phyloP scores from a whole-genome alignment of 495 filamentous ascomycete species.

The Aspergillus panamensis region DNA sequence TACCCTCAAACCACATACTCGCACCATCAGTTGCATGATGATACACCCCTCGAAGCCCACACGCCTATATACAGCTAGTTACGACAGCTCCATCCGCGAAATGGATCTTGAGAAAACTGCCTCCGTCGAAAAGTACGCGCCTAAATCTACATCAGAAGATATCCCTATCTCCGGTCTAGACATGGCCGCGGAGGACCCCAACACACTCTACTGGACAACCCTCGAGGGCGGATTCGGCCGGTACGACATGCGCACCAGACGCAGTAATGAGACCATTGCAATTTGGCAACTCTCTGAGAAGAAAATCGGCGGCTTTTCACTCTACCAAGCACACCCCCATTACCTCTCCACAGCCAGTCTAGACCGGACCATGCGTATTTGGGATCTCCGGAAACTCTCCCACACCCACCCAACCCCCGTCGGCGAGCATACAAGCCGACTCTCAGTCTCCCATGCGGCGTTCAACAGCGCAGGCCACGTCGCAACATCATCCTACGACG shows the following conservation, averaged over 20 bases:
- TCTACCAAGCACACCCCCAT: constrained; percentile 74
- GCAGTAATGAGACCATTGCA: constrained; percentile 44
- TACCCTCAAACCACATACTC: constrained; percentile 82
- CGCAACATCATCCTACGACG: constrained; percentile 90
- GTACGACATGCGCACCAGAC: constrained; percentile 67
- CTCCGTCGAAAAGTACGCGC: constrained; percentile 75
- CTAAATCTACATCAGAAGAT: constrained; percentile 62
- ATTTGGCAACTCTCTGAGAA: constrained; percentile 79
- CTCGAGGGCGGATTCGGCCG: constrained; percentile 75
- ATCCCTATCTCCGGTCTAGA: constrained; percentile 79
- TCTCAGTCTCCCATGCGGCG: constrained; percentile 87
- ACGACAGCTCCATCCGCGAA: constrained; percentile 88
- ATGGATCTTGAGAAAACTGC: constrained; percentile 77
- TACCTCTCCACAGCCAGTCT: constrained; percentile 87
- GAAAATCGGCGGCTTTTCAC: constrained; percentile 91
- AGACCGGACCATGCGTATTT: constrained; percentile 84
- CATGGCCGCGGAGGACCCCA: constrained; percentile 63
- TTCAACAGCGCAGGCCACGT: constrained; percentile 80
- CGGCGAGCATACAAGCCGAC: constrained; percentile 73
- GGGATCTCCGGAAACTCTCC: constrained; percentile 84
- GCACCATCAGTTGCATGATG: constrained; percentile 81
- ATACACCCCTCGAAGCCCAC: constrained; percentile 68
- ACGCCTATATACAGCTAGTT: constrained; percentile 77
- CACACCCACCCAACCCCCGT: constrained; percentile 60
- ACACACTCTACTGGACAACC: constrained; percentile 83